Conservation (phyloP, 345 rosid genomes). For the Ricinus communis region DNA sequence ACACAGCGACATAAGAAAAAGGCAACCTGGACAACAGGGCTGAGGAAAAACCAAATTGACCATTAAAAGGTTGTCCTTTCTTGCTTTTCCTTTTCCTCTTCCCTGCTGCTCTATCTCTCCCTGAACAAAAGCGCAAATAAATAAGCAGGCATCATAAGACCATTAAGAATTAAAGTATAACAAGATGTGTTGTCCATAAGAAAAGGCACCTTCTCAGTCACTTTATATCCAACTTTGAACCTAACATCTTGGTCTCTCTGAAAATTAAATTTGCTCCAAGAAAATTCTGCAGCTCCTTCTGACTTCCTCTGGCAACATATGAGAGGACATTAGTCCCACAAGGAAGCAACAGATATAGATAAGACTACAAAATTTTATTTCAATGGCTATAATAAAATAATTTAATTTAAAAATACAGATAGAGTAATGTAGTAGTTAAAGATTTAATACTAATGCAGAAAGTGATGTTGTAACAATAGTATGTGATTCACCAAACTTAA, state of each 20-base stretch:
- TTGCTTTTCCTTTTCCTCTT: too few species aligned
- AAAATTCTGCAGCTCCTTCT: constrained; percentile 78
- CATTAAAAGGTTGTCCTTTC: neutral
- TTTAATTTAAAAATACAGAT: neutral
- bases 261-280: constrained; percentile 69
- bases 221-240: constrained; percentile 77
- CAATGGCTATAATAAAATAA: neutral
- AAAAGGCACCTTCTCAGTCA: constrained; percentile 57
- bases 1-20: neutral
- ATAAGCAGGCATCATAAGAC: neutral
- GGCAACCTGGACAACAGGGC: neutral
- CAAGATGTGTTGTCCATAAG: neutral
- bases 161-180: neutral
- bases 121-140: neutral
- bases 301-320: constrained; percentile 58
- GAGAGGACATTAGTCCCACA: constrained; percentile 6
- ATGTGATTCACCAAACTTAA: too few species aligned
- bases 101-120: neutral
- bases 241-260: constrained; percentile 78
- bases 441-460: too few species aligned
- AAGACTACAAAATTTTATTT: neutral
- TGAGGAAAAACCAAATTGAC: neutral
- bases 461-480: too few species aligned
- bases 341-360: neutral
- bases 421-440: neutral